phyloP scores from a whole-genome alignment of 2,329 filamentous ascomycete species.

The Uncinocarpus reesii region DNA sequence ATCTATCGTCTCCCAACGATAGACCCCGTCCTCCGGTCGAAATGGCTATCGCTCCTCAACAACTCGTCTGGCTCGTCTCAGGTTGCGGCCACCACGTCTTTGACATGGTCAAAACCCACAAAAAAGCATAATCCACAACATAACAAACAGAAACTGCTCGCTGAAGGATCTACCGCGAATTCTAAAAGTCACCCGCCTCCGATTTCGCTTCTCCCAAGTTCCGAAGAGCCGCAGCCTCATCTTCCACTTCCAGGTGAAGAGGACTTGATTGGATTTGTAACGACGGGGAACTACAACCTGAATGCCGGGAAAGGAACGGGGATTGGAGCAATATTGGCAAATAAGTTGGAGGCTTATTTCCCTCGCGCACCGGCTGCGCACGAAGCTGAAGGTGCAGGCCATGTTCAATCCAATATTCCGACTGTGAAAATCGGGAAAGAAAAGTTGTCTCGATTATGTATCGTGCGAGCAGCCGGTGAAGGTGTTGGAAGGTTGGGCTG shows the following conservation, averaged over 20 bases:
- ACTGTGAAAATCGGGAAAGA: constrained; percentile 12
- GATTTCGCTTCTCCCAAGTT: constrained; percentile 40
- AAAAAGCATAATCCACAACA: constrained; percentile 15
- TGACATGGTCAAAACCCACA: constrained; percentile 19
- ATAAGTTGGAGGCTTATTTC: constrained; percentile 40
- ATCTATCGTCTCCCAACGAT: constrained; percentile 71
- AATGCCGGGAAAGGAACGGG: constrained; percentile 64
- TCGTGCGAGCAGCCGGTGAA: constrained; percentile 73
- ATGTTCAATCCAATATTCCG: neutral
- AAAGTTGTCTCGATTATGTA: constrained; percentile 44
- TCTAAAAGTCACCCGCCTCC: constrained; percentile 22
- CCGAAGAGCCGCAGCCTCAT: constrained; percentile 29
- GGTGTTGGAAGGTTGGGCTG: constrained; percentile 64
- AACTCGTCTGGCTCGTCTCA: neutral
- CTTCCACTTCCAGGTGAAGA: constrained; percentile 56
- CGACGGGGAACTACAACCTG: constrained; percentile 73
- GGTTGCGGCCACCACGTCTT: neutral
- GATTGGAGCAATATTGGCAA: constrained; percentile 58
- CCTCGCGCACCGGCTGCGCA: neutral
- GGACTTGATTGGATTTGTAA: constrained; percentile 84
- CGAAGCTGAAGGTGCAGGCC: neutral
- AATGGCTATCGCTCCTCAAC: constrained; percentile 52
- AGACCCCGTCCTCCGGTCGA: constrained; percentile 46
- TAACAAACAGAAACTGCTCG: constrained; percentile 13
- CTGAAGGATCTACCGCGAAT: constrained; percentile 23